phyloP scores from a whole-genome alignment of 805 yeast species.

The Wickerhamiella bombiphila region DNA sequence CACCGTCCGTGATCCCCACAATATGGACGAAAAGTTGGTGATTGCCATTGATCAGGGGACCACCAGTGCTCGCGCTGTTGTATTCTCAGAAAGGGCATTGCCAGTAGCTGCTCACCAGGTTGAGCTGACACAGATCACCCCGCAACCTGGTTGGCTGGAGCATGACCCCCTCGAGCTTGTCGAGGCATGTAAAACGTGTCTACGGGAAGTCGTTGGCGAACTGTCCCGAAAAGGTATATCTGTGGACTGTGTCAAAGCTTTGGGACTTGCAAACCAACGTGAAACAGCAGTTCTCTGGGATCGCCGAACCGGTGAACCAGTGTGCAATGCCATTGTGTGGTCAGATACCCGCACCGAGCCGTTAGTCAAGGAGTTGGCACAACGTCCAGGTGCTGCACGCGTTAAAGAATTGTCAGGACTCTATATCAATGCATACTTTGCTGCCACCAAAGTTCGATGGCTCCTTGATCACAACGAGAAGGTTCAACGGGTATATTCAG shows the following conservation, averaged over 20 bases:
- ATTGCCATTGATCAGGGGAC: constrained; percentile 73
- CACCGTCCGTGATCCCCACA: too few relatives aligned
- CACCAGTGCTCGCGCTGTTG: constrained; percentile 77
- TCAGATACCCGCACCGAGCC: constrained; percentile 78
- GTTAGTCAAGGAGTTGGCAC: constrained; percentile 48
- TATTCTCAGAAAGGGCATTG: constrained; percentile 56
- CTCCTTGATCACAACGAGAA: constrained; percentile 61
- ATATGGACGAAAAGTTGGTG: constrained; percentile 9
- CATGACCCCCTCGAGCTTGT: constrained; percentile 76
- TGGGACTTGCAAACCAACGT: constrained; percentile 92
- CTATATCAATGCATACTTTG: constrained; percentile 81
- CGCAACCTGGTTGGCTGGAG: constrained; percentile 61
- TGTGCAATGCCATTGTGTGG: constrained; percentile 88
- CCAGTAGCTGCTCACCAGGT: constrained; percentile 83
- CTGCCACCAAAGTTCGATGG: constrained; percentile 85
- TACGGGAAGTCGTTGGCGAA: constrained; percentile 27
- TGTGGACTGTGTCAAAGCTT: constrained; percentile 40
- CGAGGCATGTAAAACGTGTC: constrained; percentile 66
- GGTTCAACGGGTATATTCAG: constrained; percentile 53
- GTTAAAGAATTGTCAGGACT: constrained; percentile 61
- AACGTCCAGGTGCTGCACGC: constrained; percentile 39
- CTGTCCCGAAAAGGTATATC: constrained; percentile 21
- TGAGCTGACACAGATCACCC: constrained; percentile 46
- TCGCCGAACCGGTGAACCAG: constrained; percentile 63
- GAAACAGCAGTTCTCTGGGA: constrained; percentile 86